Conservation (phyloP, 169 alveolate genomes). For the Plasmodium inui region DNA sequence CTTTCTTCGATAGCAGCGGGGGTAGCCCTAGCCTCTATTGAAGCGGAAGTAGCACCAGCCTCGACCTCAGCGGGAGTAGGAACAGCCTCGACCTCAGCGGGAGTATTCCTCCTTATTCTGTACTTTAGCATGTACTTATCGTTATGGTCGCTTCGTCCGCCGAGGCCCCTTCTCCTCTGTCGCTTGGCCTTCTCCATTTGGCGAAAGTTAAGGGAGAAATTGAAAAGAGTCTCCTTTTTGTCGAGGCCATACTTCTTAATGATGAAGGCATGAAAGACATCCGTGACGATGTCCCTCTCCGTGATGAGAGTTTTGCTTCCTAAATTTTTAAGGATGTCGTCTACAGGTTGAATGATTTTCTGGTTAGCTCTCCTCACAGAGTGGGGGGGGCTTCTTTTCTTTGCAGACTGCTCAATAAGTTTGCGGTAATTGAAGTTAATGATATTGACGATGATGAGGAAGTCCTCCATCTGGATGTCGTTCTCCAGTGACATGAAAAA, state of each 20-base stretch:
- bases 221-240: slow-evolving; percentile 57
- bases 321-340: slow-evolving; percentile 16
- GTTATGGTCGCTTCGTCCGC: background rate
- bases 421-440: slow-evolving; percentile 40
- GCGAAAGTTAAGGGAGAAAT: slow-evolving; percentile 39
- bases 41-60: no score
- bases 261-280: slow-evolving; percentile 55
- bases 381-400: background rate
- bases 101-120: slow-evolving; percentile 19
- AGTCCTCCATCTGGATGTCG: slow-evolving; percentile 58
- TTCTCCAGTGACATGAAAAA: slow-evolving; percentile 42
- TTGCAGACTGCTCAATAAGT: slow-evolving; percentile 49
- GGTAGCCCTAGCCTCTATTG: no score
- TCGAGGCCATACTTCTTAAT: slow-evolving; percentile 34
- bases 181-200: slow-evolving; percentile 28
- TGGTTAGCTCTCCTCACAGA: slow-evolving; percentile 3
- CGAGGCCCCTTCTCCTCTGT: background rate
- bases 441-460: slow-evolving; percentile 27
- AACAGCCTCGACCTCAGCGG: no score
- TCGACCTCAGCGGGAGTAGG: background rate
- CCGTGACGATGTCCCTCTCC: slow-evolving; percentile 55
- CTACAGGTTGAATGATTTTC: slow-evolving; percentile 50
- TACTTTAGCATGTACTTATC: slow-evolving; percentile 52
- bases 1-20: no score
- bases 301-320: slow-evolving; percentile 47